Evolutionary conservation across 495 filamentous ascomycete species (phyloP).

Genomic region (Penicillium mononematosum): DNA sequence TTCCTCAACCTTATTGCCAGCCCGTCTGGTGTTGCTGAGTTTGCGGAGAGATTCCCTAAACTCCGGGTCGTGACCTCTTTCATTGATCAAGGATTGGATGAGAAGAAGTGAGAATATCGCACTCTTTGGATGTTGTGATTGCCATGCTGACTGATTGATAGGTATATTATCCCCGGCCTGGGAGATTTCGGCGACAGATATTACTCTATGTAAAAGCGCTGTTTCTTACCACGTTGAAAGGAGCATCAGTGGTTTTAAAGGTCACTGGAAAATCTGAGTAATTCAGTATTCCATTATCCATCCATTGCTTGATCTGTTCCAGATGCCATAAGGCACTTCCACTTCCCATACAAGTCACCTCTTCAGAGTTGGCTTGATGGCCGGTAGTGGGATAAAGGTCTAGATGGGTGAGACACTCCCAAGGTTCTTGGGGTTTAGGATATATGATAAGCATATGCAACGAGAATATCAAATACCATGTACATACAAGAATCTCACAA

Average conservation of each 20-base stretch:
- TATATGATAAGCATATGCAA: conserved; percentile 5
- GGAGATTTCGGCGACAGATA: conserved; percentile 97
- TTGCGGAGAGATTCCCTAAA: conserved; percentile 89
- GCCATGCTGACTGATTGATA: conserved; percentile 39
- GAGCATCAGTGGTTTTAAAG: not conserved
- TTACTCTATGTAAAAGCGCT: conserved; percentile 71
- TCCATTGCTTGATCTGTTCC: conserved; percentile 1
- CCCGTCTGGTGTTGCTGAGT: conserved; percentile 84
- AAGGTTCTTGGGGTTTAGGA: not conserved
- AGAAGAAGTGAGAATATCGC: conserved; percentile 75
- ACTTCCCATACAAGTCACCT: conserved; percentile 3
- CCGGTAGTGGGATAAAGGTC: not conserved
- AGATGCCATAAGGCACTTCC: conserved; percentile 1
- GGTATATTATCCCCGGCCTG: conserved; percentile 93
- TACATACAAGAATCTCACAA: conserved; percentile 18
- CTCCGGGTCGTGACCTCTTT: conserved; percentile 95
- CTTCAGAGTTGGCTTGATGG: conserved; percentile 1
- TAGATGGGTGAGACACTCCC: conserved; percentile 4
- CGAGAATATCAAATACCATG: conserved; percentile 7
- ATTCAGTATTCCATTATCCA: not conserved
- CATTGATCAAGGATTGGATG: conserved; percentile 89
- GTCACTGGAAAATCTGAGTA: not conserved
- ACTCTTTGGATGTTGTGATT: not conserved
- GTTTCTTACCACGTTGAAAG: not conserved
- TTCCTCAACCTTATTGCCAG: conserved; percentile 97